phyloP scores from a whole-genome alignment of 116 monocot genomes.

The Papilionanthe hybrid region DNA sequence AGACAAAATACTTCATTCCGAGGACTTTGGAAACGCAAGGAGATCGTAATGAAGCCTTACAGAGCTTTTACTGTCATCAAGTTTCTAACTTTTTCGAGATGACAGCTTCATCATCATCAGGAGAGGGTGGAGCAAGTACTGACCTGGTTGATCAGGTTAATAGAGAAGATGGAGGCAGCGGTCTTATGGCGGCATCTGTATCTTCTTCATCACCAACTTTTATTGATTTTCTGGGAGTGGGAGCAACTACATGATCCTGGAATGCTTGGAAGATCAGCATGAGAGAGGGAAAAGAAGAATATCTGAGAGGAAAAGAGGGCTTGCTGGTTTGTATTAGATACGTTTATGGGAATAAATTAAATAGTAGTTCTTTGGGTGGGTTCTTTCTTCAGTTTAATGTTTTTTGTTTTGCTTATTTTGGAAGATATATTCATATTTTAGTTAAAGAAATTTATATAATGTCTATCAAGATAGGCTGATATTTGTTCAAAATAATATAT shows the following conservation, averaged over 20 bases:
- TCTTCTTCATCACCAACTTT: conserved; percentile 32
- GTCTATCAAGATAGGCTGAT: too few species aligned
- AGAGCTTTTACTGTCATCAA: background rate
- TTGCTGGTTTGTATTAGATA: too few species aligned
- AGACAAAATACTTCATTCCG: background rate
- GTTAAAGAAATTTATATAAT: too few species aligned
- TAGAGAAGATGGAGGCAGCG: background rate
- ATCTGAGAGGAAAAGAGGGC: background rate
- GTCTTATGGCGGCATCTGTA: conserved; percentile 18
- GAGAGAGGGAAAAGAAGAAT: background rate
- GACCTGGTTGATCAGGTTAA: background rate
- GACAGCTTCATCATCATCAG: conserved; percentile 1
- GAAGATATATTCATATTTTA: too few species aligned
- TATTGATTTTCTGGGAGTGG: conserved; percentile 81
- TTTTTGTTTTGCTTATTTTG: too few species aligned
- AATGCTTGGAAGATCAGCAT: background rate
- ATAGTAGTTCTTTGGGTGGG: too few species aligned
- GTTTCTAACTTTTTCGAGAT: background rate
- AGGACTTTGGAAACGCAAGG: background rate
- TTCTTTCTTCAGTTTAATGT: too few species aligned
- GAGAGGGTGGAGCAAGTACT: background rate
- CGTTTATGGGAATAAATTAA: too few species aligned
- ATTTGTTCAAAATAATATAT: too few species aligned
- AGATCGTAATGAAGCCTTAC: background rate
- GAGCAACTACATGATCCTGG: conserved; percentile 37